A percentile compares a stretch with the other conserved stretches of the same genome.
These are phyloP conservation scores for Fusarium marasasianum DNA, from an alignment of 2,329 filamentous ascomycete species.

Conservation along the genomic window DNA sequence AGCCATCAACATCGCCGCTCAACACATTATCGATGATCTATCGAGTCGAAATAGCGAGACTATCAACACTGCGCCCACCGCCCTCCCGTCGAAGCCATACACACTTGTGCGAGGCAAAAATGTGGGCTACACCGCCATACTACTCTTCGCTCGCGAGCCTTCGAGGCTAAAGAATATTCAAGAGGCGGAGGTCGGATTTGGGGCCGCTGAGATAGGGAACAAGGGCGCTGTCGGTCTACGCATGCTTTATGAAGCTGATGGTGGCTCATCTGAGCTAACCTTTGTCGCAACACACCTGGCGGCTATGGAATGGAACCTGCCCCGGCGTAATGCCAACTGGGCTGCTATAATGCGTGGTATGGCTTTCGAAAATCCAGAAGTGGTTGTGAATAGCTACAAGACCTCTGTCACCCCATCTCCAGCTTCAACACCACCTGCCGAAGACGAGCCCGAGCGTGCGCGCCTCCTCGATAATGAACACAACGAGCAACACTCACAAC, in stretches of 20 bases:
- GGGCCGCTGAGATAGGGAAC: constrained; percentile 89
- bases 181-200: constrained; percentile 85
- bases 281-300: constrained; percentile 91
- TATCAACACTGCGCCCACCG: constrained; percentile 12
- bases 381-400: constrained; percentile 45
- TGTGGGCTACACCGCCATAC: constrained; percentile 87
- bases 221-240: constrained; percentile 90
- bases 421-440: constrained; percentile 35
- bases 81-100: constrained; percentile 61
- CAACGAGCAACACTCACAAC: constrained; percentile 46
- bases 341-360: constrained; percentile 81
- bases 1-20: constrained; percentile 73
- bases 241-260: constrained; percentile 62
- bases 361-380: constrained; percentile 72
- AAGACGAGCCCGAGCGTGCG: constrained; percentile 43
- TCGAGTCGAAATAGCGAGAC: constrained; percentile 5
- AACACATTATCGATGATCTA: constrained; percentile 19
- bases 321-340: constrained; percentile 88
- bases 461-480: constrained; percentile 49
- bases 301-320: constrained; percentile 82
- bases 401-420: constrained; percentile 37
- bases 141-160: constrained; percentile 80
- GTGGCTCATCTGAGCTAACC: constrained; percentile 70
- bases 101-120: constrained; percentile 76
- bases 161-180: constrained; percentile 71